These are phyloP conservation scores for Auriscalpium orientale DNA, from an alignment of 768 basidiomycete species.

Conservation along the genomic window DNA sequence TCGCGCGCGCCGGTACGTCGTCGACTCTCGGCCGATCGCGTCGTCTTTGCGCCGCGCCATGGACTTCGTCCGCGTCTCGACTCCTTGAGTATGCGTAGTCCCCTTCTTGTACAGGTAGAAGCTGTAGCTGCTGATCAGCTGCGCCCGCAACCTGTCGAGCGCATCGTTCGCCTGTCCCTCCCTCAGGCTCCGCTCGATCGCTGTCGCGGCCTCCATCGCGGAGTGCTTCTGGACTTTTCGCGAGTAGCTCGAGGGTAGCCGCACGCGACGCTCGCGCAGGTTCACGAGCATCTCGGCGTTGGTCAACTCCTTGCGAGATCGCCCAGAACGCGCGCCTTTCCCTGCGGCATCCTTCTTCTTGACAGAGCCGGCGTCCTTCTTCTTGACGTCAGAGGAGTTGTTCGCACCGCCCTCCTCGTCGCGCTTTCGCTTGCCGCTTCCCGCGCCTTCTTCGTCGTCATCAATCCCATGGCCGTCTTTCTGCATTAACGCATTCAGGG, in stretches of 20 bases:
- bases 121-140: not conserved
- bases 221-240: too few species aligned
- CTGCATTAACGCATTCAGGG: not conserved
- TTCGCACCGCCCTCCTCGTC: not conserved
- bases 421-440: not conserved
- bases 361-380: not conserved
- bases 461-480: not conserved
- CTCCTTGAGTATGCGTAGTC: not conserved
- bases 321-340: not conserved
- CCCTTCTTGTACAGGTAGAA: not conserved
- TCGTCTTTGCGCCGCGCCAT: not conserved
- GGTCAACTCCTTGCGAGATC: not conserved
- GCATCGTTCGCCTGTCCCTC: conserved; percentile 3
- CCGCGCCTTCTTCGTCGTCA: not conserved
- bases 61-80: not conserved
- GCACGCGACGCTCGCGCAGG: not conserved
- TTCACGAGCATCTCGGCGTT: not conserved
- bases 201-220: not conserved
- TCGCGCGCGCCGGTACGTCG: not conserved
- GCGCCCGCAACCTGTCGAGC: not conserved
- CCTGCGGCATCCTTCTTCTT: not conserved
- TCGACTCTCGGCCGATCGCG: not conserved
- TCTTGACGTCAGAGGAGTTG: not conserved
- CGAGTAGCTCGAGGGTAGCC: too few species aligned
- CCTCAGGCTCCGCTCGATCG: not conserved